Evolutionary conservation across 306 rosid genomes (phyloP), one percentile per base, ranked within the genome.

Genomic region (Alnus glutinosa): DNA sequence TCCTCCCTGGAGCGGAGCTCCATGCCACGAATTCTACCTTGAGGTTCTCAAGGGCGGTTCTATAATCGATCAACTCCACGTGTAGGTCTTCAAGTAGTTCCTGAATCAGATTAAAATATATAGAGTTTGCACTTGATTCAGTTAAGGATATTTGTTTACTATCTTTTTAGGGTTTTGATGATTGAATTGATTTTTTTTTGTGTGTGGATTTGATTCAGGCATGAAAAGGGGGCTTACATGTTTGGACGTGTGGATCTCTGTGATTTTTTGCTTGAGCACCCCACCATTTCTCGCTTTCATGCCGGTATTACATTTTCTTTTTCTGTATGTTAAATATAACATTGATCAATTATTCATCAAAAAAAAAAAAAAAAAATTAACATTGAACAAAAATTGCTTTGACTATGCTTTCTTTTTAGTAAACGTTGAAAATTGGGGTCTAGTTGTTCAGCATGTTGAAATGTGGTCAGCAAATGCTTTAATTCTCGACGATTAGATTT

Each of bases 171-270:
- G 51, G 23, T 28, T 68, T 69, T 74, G 49, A 9, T 37, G 46
- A 16, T 23, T 63, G 57, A 44, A 5, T n/a, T 72, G 44, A 15
- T 37, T 36, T n/a, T 18, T 48, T 23, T 54, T 23, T 23, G 28
- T 23, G 28, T 70, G 16, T 76, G 55, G 44, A 18, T 81, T 55
- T 13, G 13, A 23, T 48, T 59, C 83, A 93, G 98, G 75, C 55
- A 52, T 75, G 92, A 87, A 69, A 95, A 95, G 78, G 98, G 98
- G 37, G 98, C 98, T 8, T 95, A 89, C 84, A 92, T 92, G 98
- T 95, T 95, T 68, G 98, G 98, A 70, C 91, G 97, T 42, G 89
- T 89, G 75, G 97, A 95, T 79, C 86, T 95, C 57, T 95, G 98
- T 54, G 98, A 95, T 76, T 94, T 94, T 80, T 82, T 89, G 11